Evolutionary conservation across 2,329 filamentous ascomycete genomes (phyloP).

Genomic region (Cadophora gregata): DNA sequence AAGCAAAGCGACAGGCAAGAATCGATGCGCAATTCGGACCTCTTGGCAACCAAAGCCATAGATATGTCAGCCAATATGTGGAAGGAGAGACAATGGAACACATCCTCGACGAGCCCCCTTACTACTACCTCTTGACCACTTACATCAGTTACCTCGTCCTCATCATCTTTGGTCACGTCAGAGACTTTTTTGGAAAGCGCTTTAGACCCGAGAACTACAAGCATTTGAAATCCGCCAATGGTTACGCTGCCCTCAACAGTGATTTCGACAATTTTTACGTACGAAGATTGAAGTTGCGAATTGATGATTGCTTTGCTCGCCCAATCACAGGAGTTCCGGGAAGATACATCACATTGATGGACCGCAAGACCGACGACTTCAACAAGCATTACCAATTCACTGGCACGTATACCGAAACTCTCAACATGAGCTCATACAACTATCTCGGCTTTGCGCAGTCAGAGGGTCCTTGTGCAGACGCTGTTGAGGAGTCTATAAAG

Average conservation of each 20-base stretch:
- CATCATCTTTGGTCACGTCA: slow-evolving; percentile 92
- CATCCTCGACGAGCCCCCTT: slow-evolving; percentile 92
- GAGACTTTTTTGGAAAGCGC: slow-evolving; percentile 97
- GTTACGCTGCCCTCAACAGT: slow-evolving; percentile 93
- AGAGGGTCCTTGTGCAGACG: slow-evolving; percentile 93
- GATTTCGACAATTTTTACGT: slow-evolving; percentile 99
- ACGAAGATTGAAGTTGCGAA: slow-evolving; percentile 86
- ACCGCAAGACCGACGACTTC: slow-evolving; percentile 88
- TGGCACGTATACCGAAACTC: slow-evolving; percentile 88
- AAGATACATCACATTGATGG: slow-evolving; percentile 89
- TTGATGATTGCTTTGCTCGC: slow-evolving; percentile 96
- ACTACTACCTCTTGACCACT: slow-evolving; percentile 95
- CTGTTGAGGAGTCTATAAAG: slow-evolving; percentile 82
- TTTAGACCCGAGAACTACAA: slow-evolving; percentile 86
- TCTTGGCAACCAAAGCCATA: slow-evolving; percentile 77
- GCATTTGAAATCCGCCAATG: slow-evolving; percentile 81
- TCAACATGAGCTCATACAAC: slow-evolving; percentile 99
- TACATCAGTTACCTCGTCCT: slow-evolving; percentile 98
- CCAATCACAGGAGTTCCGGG: slow-evolving; percentile 93
- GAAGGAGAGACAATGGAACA: slow-evolving; percentile 82
- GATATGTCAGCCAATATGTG: slow-evolving; percentile 87
- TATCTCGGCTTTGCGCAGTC: slow-evolving; percentile 98
- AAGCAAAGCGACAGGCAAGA: slow-evolving; percentile 75
- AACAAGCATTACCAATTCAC: slow-evolving; percentile 90
- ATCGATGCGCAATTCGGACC: slow-evolving; percentile 93